phyloP scores from a whole-genome alignment of 2,329 filamentous ascomycete species.

The Fusarium chlamydosporum region DNA sequence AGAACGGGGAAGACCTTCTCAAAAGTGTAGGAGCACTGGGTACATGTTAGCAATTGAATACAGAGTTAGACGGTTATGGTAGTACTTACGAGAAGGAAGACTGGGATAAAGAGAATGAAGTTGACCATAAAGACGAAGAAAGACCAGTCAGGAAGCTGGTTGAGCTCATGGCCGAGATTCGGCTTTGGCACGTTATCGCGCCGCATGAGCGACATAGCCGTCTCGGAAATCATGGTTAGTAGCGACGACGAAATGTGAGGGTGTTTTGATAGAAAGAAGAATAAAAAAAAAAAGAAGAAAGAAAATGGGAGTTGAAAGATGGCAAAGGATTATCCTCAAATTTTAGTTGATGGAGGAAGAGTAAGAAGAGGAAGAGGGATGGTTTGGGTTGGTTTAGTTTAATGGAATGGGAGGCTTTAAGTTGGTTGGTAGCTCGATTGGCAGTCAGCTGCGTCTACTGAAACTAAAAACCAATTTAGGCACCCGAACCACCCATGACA shows the following conservation, averaged over 20 bases:
- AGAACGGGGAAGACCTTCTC: conserved; percentile 66
- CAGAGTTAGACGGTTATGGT: not conserved
- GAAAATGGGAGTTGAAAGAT: conserved; percentile 9
- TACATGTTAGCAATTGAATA: not conserved
- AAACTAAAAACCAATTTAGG: conserved; percentile 28
- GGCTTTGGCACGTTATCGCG: conserved; percentile 52
- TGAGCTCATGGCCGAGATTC: conserved; percentile 17
- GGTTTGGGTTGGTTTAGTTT: conserved; percentile 19
- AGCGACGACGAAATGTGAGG: not conserved
- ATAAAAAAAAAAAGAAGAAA: conserved; percentile 1
- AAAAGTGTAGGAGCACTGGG: conserved; percentile 67
- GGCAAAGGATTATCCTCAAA: conserved; percentile 13
- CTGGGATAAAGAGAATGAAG: conserved; percentile 62
- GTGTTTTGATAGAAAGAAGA: conserved; percentile 12
- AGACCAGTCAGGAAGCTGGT: conserved; percentile 54
- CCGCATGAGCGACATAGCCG: conserved; percentile 47
- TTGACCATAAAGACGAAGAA: conserved; percentile 58
- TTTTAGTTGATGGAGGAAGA: conserved; percentile 20
- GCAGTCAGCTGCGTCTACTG: conserved; percentile 33
- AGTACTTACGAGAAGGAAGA: conserved; percentile 59
- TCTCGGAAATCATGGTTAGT: conserved; percentile 40
- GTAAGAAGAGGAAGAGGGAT: not conserved
- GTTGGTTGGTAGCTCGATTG: conserved; percentile 14
- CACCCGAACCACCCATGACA: conserved; percentile 18
- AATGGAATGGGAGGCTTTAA: conserved; percentile 31